phyloP scores from a whole-genome alignment of 805 yeast genomes.

The Candida saitoana region DNA sequence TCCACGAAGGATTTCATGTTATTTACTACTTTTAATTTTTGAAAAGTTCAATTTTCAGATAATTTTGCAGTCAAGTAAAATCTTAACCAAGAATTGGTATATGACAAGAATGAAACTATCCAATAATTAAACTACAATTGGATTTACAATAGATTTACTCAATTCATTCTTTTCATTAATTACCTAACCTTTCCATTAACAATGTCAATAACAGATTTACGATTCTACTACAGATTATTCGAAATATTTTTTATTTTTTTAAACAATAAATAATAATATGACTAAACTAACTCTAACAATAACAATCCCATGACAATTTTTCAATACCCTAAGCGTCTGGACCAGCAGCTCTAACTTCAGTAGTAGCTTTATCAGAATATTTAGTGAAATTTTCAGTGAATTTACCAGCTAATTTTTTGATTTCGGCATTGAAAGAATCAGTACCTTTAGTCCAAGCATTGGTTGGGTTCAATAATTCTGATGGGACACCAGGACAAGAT shows the following conservation, averaged over 20 bases:
- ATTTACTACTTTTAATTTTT: no score
- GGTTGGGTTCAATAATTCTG: slow-evolving; percentile 81
- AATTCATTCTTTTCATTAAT: neutral
- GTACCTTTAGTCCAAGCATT: slow-evolving; percentile 62
- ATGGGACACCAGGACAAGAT: slow-evolving; percentile 75
- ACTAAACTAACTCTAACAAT: neutral
- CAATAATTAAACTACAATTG: no score
- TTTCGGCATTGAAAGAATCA: slow-evolving; percentile 34
- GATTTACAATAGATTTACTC: neutral
- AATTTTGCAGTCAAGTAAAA: no score
- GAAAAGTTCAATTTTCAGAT: no score
- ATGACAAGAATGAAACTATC: no score
- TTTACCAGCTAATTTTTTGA: slow-evolving; percentile 63
- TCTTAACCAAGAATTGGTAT: no score
- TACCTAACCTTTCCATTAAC: neutral
- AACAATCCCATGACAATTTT: no score
- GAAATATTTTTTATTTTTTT: no score
- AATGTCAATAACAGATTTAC: neutral
- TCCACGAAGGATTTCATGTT: no score
- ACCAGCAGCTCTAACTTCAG: slow-evolving; percentile 90
- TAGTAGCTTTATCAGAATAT: slow-evolving; percentile 76
- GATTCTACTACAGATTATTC: no score
- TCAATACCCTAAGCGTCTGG: slow-evolving; percentile 45
- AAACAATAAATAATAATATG: neutral
- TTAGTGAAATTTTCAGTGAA: slow-evolving; percentile 84